Percentiles rank a stretch among this genome's conserved stretches.
Evolutionary conservation across 1,139 yeast species (phyloP).

Genomic region (Debaryomycetaceae sp.): DNA sequence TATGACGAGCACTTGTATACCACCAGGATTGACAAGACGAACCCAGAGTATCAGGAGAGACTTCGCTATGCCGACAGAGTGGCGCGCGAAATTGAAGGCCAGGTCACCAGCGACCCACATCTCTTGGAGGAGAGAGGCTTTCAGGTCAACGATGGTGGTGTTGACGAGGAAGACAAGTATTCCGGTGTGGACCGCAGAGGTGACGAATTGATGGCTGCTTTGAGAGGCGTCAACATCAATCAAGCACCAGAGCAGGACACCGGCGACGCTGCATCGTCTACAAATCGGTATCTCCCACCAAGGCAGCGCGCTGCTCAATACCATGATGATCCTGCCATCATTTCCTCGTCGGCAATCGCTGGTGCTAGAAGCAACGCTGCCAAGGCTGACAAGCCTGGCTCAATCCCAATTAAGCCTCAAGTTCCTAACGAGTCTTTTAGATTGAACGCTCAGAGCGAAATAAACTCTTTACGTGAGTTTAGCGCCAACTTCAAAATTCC

Average conservation of each 20-base stretch:
- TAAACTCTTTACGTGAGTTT: constrained; percentile 77
- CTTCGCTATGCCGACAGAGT: constrained; percentile 68
- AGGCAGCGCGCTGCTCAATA: constrained; percentile 60
- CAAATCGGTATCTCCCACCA: constrained; percentile 57
- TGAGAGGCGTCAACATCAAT: constrained; percentile 30
- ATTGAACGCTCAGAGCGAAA: constrained; percentile 58
- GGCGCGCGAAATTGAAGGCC: constrained; percentile 79
- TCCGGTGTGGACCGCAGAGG: constrained; percentile 79
- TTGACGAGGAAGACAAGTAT: constrained; percentile 94
- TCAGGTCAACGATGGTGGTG: constrained; percentile 71
- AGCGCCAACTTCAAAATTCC: constrained; percentile 81
- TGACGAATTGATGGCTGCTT: constrained; percentile 61
- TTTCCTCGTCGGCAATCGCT: constrained; percentile 45
- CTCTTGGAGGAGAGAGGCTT: constrained; percentile 89
- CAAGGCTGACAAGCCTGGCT: constrained; percentile 18
- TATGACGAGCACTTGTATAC: constrained; percentile 91
- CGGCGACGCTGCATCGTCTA: constrained; percentile 11
- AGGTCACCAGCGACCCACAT: constrained; percentile 68
- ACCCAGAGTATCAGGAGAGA: constrained; percentile 68
- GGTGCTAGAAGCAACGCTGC: constrained; percentile 11
- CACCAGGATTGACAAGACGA: constrained; percentile 69
- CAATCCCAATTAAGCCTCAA: constrained; percentile 34
- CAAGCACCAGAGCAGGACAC: constrained; percentile 8
- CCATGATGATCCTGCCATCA: constrained; percentile 75
- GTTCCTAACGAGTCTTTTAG: constrained; percentile 39